Base-by-base conservation (phyloP, 2,329 filamentous ascomycete species). In the Fusarium papillatum region DNA sequence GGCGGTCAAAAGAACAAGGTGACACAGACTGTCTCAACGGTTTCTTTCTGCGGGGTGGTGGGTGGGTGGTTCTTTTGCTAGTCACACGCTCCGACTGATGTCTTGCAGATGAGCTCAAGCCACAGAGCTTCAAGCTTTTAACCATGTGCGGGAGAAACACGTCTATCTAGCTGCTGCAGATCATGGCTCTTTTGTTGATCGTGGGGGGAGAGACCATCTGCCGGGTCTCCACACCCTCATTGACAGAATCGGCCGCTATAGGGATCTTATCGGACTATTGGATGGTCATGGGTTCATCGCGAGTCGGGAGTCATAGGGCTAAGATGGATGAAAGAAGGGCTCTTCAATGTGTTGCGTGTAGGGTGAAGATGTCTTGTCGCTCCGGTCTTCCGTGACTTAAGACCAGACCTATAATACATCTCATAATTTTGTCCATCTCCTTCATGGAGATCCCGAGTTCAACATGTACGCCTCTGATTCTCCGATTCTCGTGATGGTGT, bases 181-280 rank as follows among this genome's bases (percentile, higher is more conserved):
- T 60, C 57, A 60, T 60, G 57, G 57, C 57, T 60, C 39, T 60
- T 60, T 36, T 24, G 31, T 39, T 60, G 22, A 60, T 60, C 57
- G 50, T 57, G 50, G 50, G 50, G 50, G 26, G 13, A 39, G n/a
- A 17, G 57, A 9, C 34, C 57, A 60, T 60, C 57, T 60, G 57
- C 57, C 57, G 57, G 36, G 57, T 39, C 34, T 26, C 57, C 57
- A 60, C 57, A 60, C 57, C 57, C 22, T 60, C 57, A 26, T 26
- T 60, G 34, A 26, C 50, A 57, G 19, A 7, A 57, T 57, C 50
- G 19, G 26, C 50, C 50, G 19, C 29, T 57, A 31, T 57, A 5
- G 16, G 50, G 4, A 57, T 57, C 50, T 57, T 57, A 57, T 57
- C 50, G 29, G 29, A 31, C 50, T 57, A 6, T 57, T 13, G 29